Base-by-base conservation (phyloP, 148 eudicot genomes). In the Persicaria maculosa region DNA sequence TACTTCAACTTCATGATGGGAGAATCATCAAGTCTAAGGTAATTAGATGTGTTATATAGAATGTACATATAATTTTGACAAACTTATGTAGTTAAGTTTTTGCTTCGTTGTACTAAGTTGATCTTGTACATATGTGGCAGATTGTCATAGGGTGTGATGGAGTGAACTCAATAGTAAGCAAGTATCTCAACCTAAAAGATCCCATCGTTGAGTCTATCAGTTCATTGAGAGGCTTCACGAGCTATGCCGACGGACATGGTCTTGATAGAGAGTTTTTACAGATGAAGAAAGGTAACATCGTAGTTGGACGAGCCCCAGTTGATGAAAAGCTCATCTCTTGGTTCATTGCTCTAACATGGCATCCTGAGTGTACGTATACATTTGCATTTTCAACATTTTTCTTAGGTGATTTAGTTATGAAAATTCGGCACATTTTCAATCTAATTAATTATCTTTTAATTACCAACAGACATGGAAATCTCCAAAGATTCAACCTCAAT, bases 131-230 rank as follows among this genome's bases (percentile, higher is more conserved):
- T 5, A 17, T 22, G 8, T 25, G 5, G 20, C 75, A 87, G 88
- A 85, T 82, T 46, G 67, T 85, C 61, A 80, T 88, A 15, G 88
- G 91, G 8, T 88, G 91, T 68, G 91, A 88, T 69, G 88, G 91
- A 74, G 81, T 84, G 19, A 80, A 78, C 74, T 88, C 88, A 12
- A 46, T 75, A 9, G 76, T 82, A 68, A 82, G 87, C 20, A 67
- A 82, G 68, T 85, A 72, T 69, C 80, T 88, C 40, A 80, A 79
- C 65, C 79, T 88, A 16, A 79, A 79, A 58, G 81, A 83, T 50
- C 40, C 54, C 3, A 22, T 25, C 12, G 20, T 7, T 12, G 40
- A 48, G 52, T 45, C 54, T 0, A n/a, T 46, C 50, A 44, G 73
- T 45, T 45, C 52, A 17, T 46, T n/a, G 15, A 17, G 73, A 45